Evolutionary conservation across 2,329 filamentous ascomycete species (phyloP), one percentile per base, ranked within the genome.

Genomic region (Dactylellina haptotyla): DNA sequence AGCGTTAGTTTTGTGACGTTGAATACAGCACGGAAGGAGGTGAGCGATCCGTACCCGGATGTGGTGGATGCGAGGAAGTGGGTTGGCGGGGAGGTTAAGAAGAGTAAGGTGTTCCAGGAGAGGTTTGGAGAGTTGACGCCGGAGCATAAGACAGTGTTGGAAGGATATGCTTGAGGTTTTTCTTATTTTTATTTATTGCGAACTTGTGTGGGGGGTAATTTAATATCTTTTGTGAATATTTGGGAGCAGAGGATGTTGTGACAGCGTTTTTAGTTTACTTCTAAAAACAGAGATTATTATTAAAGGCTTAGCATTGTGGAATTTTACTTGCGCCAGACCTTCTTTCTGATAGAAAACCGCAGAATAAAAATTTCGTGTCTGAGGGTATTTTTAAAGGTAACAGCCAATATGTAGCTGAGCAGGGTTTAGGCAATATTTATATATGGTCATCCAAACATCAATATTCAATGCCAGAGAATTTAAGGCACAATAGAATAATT

Each of bases 1-100:
- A 95, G 95, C 25, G 89, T 97, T 76, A 94, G 93, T 6, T 99
- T 96, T 82, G 98, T 95, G 0, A 89, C 91, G 30, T 86, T 99
- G 75, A 96, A 94, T 83, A 97, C 94, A 0, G 95, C 94, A 83
- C 92, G 90, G 80, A 88, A 88, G 70, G 84, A 87, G 2, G 83
- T 87, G 0, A 85, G 85, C 57, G 95, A 98, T 80, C 90, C 93
- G 18, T 98, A 93, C 84, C 90, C 93, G 0, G 90, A 97, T 74
- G 88, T 97, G 3, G 89, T 93, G 62, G 90, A 93, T 71, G 83
- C 92, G 59, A 90, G 90, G 80, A 81, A 80, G 8, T 99, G 94
- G 94, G 93, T 97, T 37, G 75, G 76, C n/a, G 67, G 57, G 6
- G 62, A 61, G 43, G 64, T 77, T 28, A 76, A 75, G 51, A 50